Evolutionary conservation across 345 rosid species (phyloP).

Genomic region (Eucalyptus curtisii): DNA sequence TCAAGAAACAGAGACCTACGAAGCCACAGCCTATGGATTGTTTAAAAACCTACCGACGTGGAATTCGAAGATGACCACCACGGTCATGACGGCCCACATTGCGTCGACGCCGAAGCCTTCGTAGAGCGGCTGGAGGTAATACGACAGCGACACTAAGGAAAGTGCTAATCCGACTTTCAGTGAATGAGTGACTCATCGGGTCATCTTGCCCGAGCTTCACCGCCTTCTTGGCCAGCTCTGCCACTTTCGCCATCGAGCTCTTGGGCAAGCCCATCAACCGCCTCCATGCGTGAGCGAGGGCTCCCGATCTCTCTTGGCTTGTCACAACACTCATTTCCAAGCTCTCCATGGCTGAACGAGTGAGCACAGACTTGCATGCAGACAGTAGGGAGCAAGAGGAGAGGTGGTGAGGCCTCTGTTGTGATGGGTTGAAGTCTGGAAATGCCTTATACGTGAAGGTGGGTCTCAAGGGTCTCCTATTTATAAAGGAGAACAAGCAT

Average conservation of each 20-base stretch:
- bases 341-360: background rate
- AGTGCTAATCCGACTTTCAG: conserved; percentile 53
- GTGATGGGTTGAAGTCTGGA: background rate
- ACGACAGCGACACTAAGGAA: conserved; percentile 43
- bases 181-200: conserved; percentile 53
- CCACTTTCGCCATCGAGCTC: background rate
- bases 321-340: background rate
- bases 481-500: background rate
- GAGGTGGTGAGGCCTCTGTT: background rate
- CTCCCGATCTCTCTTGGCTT: background rate
- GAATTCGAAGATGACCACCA: conserved; percentile 68
- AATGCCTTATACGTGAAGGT: background rate
- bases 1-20: background rate
- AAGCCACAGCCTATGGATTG: background rate
- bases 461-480: background rate
- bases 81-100: conserved; percentile 84
- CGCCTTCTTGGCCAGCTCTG: background rate
- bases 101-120: conserved; percentile 50
- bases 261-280: background rate
- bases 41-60: conserved; percentile 43
- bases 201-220: conserved; percentile 54
- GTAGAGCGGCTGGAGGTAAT: conserved; percentile 47
- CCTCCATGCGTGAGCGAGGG: background rate
- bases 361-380: background rate
- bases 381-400: background rate